Evolutionary conservation across 2,329 filamentous ascomycete species (phyloP), one percentile per base, ranked within the genome.

Genomic region (Stemphylium beticola): DNA sequence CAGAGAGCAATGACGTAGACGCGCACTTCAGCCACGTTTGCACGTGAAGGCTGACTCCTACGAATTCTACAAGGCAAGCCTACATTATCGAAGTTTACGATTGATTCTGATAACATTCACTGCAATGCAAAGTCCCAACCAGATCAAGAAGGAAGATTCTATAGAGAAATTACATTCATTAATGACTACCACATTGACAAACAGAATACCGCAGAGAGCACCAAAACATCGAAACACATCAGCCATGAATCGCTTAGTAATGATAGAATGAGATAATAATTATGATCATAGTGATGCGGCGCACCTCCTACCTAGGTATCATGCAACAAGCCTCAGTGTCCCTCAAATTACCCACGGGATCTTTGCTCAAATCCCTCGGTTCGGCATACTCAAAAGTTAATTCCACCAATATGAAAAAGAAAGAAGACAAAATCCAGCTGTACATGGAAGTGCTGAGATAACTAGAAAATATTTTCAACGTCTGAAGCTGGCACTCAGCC

Each of bases 401-500:
- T 34, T 14, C 42, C 15, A 18, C 4, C 39, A 43, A 29, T 15
- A 31, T 41, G n/a, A 29, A 26, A 29, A 29, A 20, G 33, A 31
- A 33, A 29, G 10, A 40, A 22, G 31, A 39, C 36, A 26, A 44
- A 40, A 17, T 39, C 33, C 24, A 15, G 14, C 22, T 17, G 15
- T 24, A 12, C 17, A 26, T 32, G 12, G 18, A 31, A 3, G 20
- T 22, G 4, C 18, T 29, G 1, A n/a, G 10, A 18, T 40, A 5
- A 3, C 10, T 24, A 24, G 15, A 17, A 37, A 12, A 12, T 5
- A 11, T 29, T 29, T 22, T 39, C 65, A 75, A 40, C 71, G 61
- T 53, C 72, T 60, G 51, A 72, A 80, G 53, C 76, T 74, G 40
- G 88, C 85, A 66, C 88, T 91, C 60, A 93, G 78, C 45, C 87